Base-by-base conservation (phyloP, 257 asterid genomes). In the Lantana camara region DNA sequence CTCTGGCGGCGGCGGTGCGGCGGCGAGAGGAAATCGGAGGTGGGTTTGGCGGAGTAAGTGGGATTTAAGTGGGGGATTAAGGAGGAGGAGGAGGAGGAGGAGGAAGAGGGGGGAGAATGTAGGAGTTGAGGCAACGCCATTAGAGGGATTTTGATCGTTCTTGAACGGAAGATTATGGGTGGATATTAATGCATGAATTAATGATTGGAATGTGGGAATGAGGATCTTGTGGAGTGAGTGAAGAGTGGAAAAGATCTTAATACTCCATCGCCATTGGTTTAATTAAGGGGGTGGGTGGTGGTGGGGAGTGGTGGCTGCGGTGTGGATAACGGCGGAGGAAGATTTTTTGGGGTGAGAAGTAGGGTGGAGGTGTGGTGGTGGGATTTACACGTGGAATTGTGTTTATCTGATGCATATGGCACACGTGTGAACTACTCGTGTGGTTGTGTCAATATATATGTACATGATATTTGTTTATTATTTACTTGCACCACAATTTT, bases 111-210 rank as follows among this genome's bases (percentile, higher is more conserved):
- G 7, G 88, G 73, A 7, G 95, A 72, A 46, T 82, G 98, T 52
- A 89, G 67, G 74, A 89, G 71, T 70, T 86, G 96, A 56, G 95
- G 93, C 46, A 92, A 42, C 22, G 96, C 98, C 98, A 93, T 89
- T 60, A 16, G 50, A 52, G 59, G 14, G 19, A 22, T 49, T 16
- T 40, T 22, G 32, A 10, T 3, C n/a, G n/a, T n/a, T 38, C 49
- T 57, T 41, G 57, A 11, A 54, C 24, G n/a, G 38, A 14, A 53
- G 69, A 55, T 63, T 44, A 29, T 64, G 47, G 45, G 40, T 21
- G 27, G 35, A 0, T 5, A 24, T 64, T 50, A 32, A 50, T 42
- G 22, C 45, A 58, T 41, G 32, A 41, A 50, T 52, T 51, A 44
- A 46, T 57, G 75, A 74, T 16, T 57, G 72, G 67, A 52, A 62